Conservation (phyloP, 306 rosid genomes). For the Trifolium dubium region DNA sequence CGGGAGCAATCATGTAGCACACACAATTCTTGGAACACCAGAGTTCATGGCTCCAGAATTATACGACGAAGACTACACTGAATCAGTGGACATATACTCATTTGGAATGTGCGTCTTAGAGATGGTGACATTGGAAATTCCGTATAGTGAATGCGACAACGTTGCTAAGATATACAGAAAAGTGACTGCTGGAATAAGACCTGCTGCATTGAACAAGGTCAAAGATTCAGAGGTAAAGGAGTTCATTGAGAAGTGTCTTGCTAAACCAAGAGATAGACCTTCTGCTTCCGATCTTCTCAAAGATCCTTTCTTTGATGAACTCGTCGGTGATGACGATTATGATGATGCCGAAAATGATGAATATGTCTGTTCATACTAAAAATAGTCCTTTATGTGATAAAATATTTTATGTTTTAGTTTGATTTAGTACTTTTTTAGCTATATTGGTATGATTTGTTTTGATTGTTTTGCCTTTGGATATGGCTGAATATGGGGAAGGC, state of each 20-base stretch:
- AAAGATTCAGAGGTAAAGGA: slow-evolving; percentile 60
- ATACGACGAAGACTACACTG: slow-evolving; percentile 84
- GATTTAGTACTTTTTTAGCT: neutral
- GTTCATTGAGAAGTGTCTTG: slow-evolving; percentile 84
- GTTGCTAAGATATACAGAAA: slow-evolving; percentile 83
- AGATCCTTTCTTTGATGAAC: slow-evolving; percentile 72
- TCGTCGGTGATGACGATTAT: slow-evolving; percentile 45
- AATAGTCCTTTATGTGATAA: neutral
- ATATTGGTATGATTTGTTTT: slow-evolving; percentile 7
- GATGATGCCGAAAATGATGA: slow-evolving; percentile 47
- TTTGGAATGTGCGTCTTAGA: slow-evolving; percentile 91
- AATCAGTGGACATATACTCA: slow-evolving; percentile 89
- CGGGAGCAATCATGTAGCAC: slow-evolving; percentile 79
- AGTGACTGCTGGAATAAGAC: slow-evolving; percentile 77
- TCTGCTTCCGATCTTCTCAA: slow-evolving; percentile 78
- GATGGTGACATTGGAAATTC: slow-evolving; percentile 85
- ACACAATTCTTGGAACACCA: slow-evolving; percentile 86
- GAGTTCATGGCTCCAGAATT: slow-evolving; percentile 96
- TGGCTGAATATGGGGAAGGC: slow-evolving; percentile 36
- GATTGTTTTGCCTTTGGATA: slow-evolving; percentile 37
- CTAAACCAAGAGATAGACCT: slow-evolving; percentile 72
- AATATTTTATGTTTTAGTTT: slow-evolving; percentile 18
- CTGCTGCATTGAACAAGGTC: slow-evolving; percentile 66
- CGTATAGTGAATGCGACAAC: slow-evolving; percentile 86
- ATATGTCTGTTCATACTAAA: slow-evolving; percentile 25